phyloP scores from a whole-genome alignment of 768 basidiomycete genomes.

The Mycena metata region DNA sequence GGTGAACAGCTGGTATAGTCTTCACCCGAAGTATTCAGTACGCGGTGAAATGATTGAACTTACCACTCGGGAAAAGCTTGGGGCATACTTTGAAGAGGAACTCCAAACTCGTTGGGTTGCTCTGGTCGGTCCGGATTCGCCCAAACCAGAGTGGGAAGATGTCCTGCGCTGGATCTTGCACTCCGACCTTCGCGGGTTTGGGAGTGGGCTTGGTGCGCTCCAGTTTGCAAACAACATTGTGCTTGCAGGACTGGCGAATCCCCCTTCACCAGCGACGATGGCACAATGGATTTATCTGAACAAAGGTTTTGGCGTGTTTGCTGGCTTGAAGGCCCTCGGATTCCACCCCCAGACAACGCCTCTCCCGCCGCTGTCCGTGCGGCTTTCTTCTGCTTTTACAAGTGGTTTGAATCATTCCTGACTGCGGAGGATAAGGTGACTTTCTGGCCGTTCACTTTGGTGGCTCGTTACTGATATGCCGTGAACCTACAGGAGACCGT shows the following conservation, averaged over 20 bases:
- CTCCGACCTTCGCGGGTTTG: constrained; percentile 7
- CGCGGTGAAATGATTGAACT: background rate
- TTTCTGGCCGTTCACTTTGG: no score
- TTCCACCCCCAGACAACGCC: constrained; percentile 17
- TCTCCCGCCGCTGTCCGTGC: constrained; percentile 2
- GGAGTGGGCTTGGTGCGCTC: constrained; percentile 27
- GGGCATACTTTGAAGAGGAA: constrained; percentile 3
- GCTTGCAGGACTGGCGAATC: constrained; percentile 18
- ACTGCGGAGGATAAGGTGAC: no score
- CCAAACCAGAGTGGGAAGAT: constrained; percentile 11
- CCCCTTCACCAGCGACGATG: constrained; percentile 12
- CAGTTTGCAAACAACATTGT: constrained; percentile 39
- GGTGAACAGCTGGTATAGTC: constrained; percentile 5
- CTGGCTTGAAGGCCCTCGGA: constrained; percentile 25
- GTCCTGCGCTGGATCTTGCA: constrained; percentile 22
- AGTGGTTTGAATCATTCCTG: no score
- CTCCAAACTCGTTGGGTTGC: background rate
- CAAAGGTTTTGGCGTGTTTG: constrained; percentile 27
- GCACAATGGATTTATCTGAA: constrained; percentile 33
- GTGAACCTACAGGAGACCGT: no score
- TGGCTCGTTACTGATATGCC: no score
- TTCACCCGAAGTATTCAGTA: constrained; percentile 4
- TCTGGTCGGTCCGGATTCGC: constrained; percentile 12
- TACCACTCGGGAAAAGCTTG: constrained; percentile 15
- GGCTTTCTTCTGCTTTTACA: no score